Evolutionary conservation across 2,329 filamentous ascomycete genomes (phyloP), one percentile per base, ranked within the genome.

Genomic region (Aspergillus nomiae): DNA sequence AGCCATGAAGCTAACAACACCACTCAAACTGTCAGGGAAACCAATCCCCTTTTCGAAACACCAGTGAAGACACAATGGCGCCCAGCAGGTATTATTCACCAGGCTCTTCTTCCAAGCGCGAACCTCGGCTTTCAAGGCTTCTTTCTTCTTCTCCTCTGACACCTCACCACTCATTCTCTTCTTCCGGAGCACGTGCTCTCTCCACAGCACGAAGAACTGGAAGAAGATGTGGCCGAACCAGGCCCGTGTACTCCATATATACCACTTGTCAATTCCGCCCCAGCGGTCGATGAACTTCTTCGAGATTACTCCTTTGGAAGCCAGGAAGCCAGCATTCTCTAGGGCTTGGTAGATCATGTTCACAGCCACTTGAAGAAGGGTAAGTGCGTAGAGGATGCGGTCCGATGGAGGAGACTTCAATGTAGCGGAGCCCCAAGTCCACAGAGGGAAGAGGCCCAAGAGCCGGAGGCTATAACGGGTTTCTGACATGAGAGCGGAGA

Each of bases 11-110:
- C 89, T 89, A 58, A 87, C 79, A 28, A 86, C 70, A 0, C 87
- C 89, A 30, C 89, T 80, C 72, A 84, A 78, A 64, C 83, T 81
- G 63, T 89, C 86, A 41, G 84, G 83, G 60, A 91, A 76, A 11
- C 77, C 77, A 58, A 88, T 74, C 0, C 91, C 92, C 61, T 86
- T 81, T 64, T 91, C 87, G 46, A 89, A 76, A 71, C 92, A 90
- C 90, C 91, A 97, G 80, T 97, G 92, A 30, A 94, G 73, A 65
- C 92, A 94, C 74, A 96, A 82, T 36, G 94, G 92, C 61, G 91
- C 87, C 88, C 92, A 96, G 36, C 90, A 88, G 65, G 87, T 74
- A 78, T 92, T 93, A 48, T 89, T 85, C 24, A 88, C 82, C 59
- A 94, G 64, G 55, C 71, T 79, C 72, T 89, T 86, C 73, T 85